These are phyloP conservation scores for Penicillium antarcticum DNA, from an alignment of 495 filamentous ascomycete genomes.

Conservation along the genomic window DNA sequence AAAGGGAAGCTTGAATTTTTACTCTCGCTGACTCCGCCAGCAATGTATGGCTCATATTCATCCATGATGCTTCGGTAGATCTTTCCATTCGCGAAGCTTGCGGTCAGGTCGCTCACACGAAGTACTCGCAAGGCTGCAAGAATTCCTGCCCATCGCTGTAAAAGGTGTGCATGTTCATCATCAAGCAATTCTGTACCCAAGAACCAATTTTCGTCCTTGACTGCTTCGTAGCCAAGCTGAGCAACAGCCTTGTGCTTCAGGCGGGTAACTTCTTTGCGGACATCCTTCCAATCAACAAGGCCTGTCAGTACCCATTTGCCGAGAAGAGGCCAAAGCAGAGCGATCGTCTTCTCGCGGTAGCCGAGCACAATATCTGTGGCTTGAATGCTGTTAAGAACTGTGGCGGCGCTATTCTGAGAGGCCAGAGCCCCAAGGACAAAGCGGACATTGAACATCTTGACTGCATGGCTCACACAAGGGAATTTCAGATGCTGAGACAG, in stretches of 20 bases:
- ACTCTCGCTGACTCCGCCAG: neutral
- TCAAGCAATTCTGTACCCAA: slow-evolving; percentile 14
- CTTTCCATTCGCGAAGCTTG: slow-evolving; percentile 55
- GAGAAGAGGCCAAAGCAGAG: slow-evolving; percentile 60
- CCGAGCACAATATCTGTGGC: slow-evolving; percentile 66
- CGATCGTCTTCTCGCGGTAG: slow-evolving; percentile 63
- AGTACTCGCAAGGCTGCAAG: slow-evolving; percentile 47
- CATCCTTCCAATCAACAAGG: slow-evolving; percentile 53
- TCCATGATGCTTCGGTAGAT: slow-evolving; percentile 57
- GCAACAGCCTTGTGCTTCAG: slow-evolving; percentile 30
- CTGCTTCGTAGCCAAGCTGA: slow-evolving; percentile 16
- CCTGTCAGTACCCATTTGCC: slow-evolving; percentile 52
- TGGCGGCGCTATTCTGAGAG: slow-evolving; percentile 31
- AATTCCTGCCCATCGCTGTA: slow-evolving; percentile 53
- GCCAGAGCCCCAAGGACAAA: slow-evolving; percentile 54
- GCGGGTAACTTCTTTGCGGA: slow-evolving; percentile 49
- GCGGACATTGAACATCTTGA: slow-evolving; percentile 60
- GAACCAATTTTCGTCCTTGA: slow-evolving; percentile 12
- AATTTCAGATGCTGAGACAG: slow-evolving; percentile 60
- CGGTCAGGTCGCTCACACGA: slow-evolving; percentile 53
- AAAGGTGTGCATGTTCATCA: slow-evolving; percentile 36
- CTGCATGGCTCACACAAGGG: slow-evolving; percentile 53
- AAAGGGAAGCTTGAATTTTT: neutral
- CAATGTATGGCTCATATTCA: slow-evolving; percentile 50
- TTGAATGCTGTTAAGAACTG: slow-evolving; percentile 36